Conservation (phyloP, 768 basidiomycete genomes). For the Lactarius trivialis region DNA sequence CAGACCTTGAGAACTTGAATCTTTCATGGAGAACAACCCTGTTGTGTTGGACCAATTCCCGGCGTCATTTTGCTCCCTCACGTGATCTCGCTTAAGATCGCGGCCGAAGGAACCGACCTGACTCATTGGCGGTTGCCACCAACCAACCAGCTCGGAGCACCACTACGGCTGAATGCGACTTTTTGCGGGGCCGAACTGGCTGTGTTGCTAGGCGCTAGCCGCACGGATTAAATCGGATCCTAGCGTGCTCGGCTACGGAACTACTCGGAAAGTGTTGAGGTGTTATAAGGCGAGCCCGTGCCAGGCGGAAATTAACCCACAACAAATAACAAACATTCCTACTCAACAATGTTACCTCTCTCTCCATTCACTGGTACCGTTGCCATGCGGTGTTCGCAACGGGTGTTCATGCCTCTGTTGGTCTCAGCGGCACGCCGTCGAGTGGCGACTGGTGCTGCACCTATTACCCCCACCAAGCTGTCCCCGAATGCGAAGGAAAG, state of each 20-base stretch:
- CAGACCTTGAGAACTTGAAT: no score
- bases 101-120: neutral
- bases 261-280: neutral
- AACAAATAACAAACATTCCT: neutral
- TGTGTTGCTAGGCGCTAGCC: neutral
- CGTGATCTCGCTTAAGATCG: neutral
- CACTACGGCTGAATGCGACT: neutral
- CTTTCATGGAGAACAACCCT: no score
- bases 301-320: neutral
- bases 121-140: neutral
- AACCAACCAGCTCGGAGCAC: no score
- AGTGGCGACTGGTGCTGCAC: neutral
- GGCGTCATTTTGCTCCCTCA: neutral
- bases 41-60: no score
- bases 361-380: neutral
- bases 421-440: neutral
- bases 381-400: neutral
- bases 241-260: neutral
- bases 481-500: conserved; percentile 1
- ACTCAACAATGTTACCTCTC: neutral
- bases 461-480: neutral
- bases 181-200: neutral
- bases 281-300: neutral
- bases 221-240: neutral
- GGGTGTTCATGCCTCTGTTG: neutral